Conservation (phyloP, 2,329 filamentous ascomycete species). For the Clonostachys sp. region DNA sequence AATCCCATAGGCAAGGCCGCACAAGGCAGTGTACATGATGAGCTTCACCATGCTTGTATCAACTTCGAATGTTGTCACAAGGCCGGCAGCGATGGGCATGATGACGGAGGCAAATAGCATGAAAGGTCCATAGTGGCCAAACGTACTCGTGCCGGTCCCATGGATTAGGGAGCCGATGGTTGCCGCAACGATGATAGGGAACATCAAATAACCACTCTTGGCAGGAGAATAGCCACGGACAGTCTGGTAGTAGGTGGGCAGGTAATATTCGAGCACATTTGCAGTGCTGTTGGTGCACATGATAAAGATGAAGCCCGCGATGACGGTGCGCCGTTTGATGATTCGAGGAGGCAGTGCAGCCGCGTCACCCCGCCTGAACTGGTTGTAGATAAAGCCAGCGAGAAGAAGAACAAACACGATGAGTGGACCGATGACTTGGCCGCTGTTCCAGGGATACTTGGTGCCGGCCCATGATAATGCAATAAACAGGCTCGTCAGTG, state of each 20-base stretch:
- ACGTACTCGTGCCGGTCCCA: slow-evolving; percentile 13
- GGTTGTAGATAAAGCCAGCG: slow-evolving; percentile 30
- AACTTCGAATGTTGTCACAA: slow-evolving; percentile 30
- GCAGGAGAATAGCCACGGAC: slow-evolving; percentile 26
- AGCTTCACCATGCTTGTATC: slow-evolving; percentile 10
- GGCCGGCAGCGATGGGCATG: slow-evolving; percentile 27
- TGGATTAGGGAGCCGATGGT: slow-evolving; percentile 7
- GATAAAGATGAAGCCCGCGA: slow-evolving; percentile 16
- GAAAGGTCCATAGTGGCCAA: slow-evolving; percentile 36
- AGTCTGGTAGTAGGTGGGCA: slow-evolving; percentile 48
- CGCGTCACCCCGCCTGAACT: slow-evolving; percentile 23
- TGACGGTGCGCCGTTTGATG: slow-evolving; percentile 31
- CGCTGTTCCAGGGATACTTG: slow-evolving; percentile 31
- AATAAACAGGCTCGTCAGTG: slow-evolving; percentile 37
- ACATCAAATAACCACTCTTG: slow-evolving; percentile 18
- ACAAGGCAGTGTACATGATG: slow-evolving; percentile 14
- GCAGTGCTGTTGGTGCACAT: slow-evolving; percentile 7
- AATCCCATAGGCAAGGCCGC: too few relatives aligned
- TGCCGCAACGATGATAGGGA: slow-evolving; percentile 17
- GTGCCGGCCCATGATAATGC: slow-evolving; percentile 42
- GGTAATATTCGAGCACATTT: slow-evolving; percentile 26
- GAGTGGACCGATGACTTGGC: slow-evolving; percentile 37
- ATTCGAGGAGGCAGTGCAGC: slow-evolving; percentile 35
- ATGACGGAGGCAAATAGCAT: slow-evolving; percentile 26
- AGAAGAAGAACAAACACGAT: slow-evolving; percentile 31